Evolutionary conservation across 2,329 filamentous ascomycete genomes (phyloP).

Genomic region (Zalaria sp.): DNA sequence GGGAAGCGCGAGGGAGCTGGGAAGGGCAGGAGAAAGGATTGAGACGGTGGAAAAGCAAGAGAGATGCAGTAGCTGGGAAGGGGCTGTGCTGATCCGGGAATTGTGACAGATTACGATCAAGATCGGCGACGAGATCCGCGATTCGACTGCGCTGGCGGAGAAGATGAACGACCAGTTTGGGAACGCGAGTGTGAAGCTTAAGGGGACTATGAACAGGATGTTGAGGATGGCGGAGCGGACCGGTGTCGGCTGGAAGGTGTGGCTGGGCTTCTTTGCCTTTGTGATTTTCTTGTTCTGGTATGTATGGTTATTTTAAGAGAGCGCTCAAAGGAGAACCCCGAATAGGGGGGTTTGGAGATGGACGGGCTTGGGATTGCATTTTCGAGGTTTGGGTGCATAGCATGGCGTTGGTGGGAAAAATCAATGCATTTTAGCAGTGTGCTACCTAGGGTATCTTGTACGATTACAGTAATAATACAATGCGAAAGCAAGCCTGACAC

Average conservation of each 20-base stretch:
- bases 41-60: background rate
- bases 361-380: background rate
- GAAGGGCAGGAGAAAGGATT: background rate
- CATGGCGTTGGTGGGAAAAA: slow-evolving; percentile 4
- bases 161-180: slow-evolving; percentile 97
- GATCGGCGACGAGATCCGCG: slow-evolving; percentile 90
- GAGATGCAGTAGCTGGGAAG: background rate
- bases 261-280: slow-evolving; percentile 76
- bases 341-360: background rate
- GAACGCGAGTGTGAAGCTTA: slow-evolving; percentile 61
- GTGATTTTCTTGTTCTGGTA: slow-evolving; percentile 77
- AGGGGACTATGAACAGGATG: slow-evolving; percentile 96
- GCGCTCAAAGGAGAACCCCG: background rate
- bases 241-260: slow-evolving; percentile 91
- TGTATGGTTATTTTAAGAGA: slow-evolving; percentile 57
- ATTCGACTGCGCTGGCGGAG: slow-evolving; percentile 74
- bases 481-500: no score
- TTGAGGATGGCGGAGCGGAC: slow-evolving; percentile 86
- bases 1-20: background rate
- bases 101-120: slow-evolving; percentile 62
- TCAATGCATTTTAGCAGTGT: background rate
- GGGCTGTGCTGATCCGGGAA: background rate
- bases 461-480: no score
- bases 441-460: background rate
- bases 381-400: background rate